Base-by-base conservation (phyloP, 768 basidiomycete species). In the Cystoderma amianthinum region DNA sequence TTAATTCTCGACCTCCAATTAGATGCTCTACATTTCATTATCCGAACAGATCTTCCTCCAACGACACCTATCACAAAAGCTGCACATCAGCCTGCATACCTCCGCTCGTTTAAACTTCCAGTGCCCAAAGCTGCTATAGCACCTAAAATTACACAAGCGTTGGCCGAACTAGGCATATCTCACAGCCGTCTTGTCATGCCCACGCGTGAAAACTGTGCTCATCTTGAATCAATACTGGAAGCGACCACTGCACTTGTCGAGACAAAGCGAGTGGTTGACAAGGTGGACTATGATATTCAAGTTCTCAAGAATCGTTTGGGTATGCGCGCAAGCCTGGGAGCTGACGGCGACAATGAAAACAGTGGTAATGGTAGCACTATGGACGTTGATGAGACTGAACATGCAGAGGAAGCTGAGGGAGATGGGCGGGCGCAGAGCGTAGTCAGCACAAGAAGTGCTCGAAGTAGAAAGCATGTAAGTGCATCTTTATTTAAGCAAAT, bases 101-200 rank as follows among this genome's bases (percentile, higher is more conserved):
- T 95, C 37, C 92, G 96, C 21, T 91, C 89, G 5, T 82, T 82
- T 57, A 94, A 90, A 58, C 69, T 96, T 19, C 84, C 91, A 1
- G 60, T 69, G 23, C 87, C 90, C 12, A 95, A 92, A 57, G 67
- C 81, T 3, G 72, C 80, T 28, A 69, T 83, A 17, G 75, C 80
- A 2, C 78, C 80, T 12, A 90, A 92, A 55, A 78, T 97, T 50
- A 70, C 80, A 6, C 80, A 84, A 44, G 73, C 83, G 11, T 72
- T 97, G 12, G 57, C 71, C 5, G 93, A 97, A 61, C 70, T 94
- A 9, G 82, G 84, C 11, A 65, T 96, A 9, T 72, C 74, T 12
- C 69, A 80, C 42, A 74, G 73, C 12, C 79, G 85, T 9, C 73
- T 99, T 38, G 87, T 95, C 45, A 97, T 98, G 92, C 96, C 96